These are phyloP conservation scores for Avicennia marina DNA, from an alignment of 257 asterid species.

Conservation along the genomic window DNA sequence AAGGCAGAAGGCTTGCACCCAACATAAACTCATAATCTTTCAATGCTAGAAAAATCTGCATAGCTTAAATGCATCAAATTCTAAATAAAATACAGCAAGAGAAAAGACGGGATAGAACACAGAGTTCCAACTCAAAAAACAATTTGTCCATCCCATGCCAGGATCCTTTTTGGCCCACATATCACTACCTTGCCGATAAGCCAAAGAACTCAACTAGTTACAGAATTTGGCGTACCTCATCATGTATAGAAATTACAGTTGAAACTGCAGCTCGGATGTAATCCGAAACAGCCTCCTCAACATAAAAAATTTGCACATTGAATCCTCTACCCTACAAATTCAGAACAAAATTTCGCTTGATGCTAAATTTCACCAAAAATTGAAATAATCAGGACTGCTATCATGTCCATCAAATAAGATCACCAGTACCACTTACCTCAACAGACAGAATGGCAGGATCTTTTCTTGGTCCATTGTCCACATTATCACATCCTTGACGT, in stretches of 20 bases:
- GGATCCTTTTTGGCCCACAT: neutral
- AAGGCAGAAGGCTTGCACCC: too few species aligned
- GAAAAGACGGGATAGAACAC: neutral
- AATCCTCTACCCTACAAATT: constrained; percentile 84
- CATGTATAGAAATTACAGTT: constrained; percentile 69
- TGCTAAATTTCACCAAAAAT: neutral
- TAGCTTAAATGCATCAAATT: neutral
- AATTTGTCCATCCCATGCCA: constrained; percentile 4
- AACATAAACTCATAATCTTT: too few species aligned
- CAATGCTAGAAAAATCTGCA: neutral
- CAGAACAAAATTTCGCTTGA: constrained; percentile 6
- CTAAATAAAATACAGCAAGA: neutral
- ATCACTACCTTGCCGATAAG: neutral
- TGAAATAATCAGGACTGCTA: neutral
- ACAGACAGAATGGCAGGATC: constrained; percentile 90
- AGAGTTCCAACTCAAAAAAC: neutral
- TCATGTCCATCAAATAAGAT: neutral
- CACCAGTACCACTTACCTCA: constrained; percentile 47
- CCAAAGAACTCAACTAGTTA: neutral
- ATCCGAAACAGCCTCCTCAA: constrained; percentile 85
- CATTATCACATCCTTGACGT: constrained; percentile 43
- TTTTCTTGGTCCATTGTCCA: constrained; percentile 46
- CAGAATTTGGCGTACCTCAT: constrained; percentile 46
- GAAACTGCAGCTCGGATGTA: constrained; percentile 77
- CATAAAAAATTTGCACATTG: constrained; percentile 66